Percentiles rank a stretch among this genome's conserved stretches.
Evolutionary conservation across 768 basidiomycete genomes (phyloP).

Genomic region (Phanerochaete carnosa): DNA sequence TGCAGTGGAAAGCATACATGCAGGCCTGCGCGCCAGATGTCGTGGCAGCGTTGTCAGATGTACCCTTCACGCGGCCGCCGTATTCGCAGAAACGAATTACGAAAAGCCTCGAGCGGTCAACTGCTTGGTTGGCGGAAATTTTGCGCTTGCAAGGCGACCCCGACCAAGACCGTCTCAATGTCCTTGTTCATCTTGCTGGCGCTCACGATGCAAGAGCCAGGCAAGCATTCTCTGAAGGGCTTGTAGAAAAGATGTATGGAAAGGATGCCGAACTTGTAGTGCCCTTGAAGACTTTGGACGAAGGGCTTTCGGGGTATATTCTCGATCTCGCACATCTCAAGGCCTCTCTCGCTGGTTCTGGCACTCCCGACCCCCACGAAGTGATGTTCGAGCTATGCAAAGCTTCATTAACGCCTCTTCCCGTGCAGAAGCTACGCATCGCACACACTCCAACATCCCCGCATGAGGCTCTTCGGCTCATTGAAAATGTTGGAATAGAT

Average conservation of each 20-base stretch:
- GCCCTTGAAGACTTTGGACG: conserved; percentile 57
- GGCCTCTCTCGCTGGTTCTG: neutral
- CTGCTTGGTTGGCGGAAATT: conserved; percentile 58
- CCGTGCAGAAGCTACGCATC: conserved; percentile 58
- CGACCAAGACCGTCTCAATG: conserved; percentile 21
- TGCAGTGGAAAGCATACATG: conserved; percentile 54
- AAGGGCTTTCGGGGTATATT: conserved; percentile 66
- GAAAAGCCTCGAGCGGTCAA: conserved; percentile 71
- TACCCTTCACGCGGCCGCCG: conserved; percentile 58
- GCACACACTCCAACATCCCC: conserved; percentile 54
- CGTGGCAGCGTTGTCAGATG: conserved; percentile 68
- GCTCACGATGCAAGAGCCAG: conserved; percentile 54
- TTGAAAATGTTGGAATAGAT: conserved; percentile 67
- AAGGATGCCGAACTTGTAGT: conserved; percentile 50
- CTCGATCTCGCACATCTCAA: conserved; percentile 61
- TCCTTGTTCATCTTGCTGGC: conserved; percentile 74
- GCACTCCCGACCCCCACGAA: neutral
- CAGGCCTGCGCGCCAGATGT: conserved; percentile 61
- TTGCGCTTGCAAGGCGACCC: conserved; percentile 27
- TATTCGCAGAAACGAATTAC: conserved; percentile 76
- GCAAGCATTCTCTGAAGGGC: conserved; percentile 53
- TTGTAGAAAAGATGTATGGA: conserved; percentile 54
- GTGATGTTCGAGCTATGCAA: conserved; percentile 43
- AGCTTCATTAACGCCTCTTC: conserved; percentile 56
- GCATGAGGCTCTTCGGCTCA: conserved; percentile 70